These are phyloP conservation scores for Curvularia sp. DNA, from an alignment of 2,329 filamentous ascomycete genomes.

Conservation along the genomic window DNA sequence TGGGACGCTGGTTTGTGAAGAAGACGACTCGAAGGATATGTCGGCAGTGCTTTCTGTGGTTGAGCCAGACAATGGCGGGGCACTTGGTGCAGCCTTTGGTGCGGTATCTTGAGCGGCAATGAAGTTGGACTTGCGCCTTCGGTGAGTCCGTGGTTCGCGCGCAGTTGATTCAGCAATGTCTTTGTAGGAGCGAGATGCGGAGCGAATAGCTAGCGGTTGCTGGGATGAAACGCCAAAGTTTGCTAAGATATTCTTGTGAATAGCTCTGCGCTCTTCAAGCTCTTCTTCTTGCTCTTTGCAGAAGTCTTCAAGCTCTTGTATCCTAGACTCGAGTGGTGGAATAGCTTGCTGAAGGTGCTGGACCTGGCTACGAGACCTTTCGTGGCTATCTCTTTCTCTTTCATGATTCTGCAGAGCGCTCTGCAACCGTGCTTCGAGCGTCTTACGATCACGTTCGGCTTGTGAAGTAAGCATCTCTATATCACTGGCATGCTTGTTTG, in stretches of 20 bases:
- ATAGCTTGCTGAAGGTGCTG: slow-evolving; percentile 26
- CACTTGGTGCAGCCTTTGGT: slow-evolving; percentile 1
- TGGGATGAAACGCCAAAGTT: slow-evolving; percentile 32
- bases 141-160: slow-evolving; percentile 26
- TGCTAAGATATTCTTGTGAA: slow-evolving; percentile 35
- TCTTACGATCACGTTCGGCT: slow-evolving; percentile 22
- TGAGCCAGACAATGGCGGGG: slow-evolving; percentile 19
- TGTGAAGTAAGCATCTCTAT: slow-evolving; percentile 23
- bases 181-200: slow-evolving; percentile 22
- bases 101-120: slow-evolving; percentile 18
- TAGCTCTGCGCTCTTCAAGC: slow-evolving; percentile 34
- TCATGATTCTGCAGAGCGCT: slow-evolving; percentile 15
- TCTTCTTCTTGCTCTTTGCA: slow-evolving; percentile 42
- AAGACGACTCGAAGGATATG: slow-evolving; percentile 31
- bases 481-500: slow-evolving; percentile 26
- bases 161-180: slow-evolving; percentile 19
- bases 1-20: slow-evolving; percentile 34
- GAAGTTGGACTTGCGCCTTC: slow-evolving; percentile 34
- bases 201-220: slow-evolving; percentile 17
- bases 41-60: slow-evolving; percentile 30
- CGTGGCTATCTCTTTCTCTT: slow-evolving; percentile 19
- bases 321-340: slow-evolving; percentile 27
- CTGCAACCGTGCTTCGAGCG: slow-evolving; percentile 30
- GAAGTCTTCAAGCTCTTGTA: slow-evolving; percentile 36
- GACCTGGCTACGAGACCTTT: slow-evolving; percentile 26